These are phyloP conservation scores for Gnetum montanum DNA, from an alignment of 75 land plant genomes.

Conservation along the genomic window DNA sequence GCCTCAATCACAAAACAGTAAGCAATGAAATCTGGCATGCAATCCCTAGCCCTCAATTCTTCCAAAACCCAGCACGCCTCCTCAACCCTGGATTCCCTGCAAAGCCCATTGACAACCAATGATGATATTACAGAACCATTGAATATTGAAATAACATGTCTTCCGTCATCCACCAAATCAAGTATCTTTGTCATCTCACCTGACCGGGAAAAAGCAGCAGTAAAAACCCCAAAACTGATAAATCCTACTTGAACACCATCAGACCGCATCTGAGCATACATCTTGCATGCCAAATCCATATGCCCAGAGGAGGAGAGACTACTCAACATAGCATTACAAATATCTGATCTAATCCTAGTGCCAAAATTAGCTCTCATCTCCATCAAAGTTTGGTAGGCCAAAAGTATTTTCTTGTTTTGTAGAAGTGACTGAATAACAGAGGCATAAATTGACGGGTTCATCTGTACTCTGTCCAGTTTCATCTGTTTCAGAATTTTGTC, in stretches of 20 bases:
- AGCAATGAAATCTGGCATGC: constrained; percentile 66
- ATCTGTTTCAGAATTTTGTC: constrained; percentile 20
- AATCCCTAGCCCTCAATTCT: constrained; percentile 38
- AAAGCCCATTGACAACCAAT: constrained; percentile 45
- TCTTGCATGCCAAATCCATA: constrained; percentile 11
- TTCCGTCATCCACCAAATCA: constrained; percentile 20
- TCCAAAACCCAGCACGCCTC: constrained; percentile 41
- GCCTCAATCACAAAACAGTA: constrained; percentile 46
- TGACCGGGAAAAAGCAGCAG: constrained; percentile 11
- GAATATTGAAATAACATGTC: constrained; percentile 5
- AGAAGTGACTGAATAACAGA: constrained; percentile 11
- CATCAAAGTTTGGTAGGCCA: constrained; percentile 6
- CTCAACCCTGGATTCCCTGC: constrained; percentile 13
- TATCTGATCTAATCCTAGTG: constrained; percentile 6
- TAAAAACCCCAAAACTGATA: constrained; percentile 45
- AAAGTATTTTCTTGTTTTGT: neutral
- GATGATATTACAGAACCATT: constrained; percentile 48
- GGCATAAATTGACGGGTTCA: constrained; percentile 15
- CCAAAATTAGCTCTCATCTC: constrained; percentile 2
- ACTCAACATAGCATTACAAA: constrained; percentile 37
- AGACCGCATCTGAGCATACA: constrained; percentile 38
- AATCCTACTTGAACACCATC: constrained; percentile 16
- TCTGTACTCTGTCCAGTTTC: constrained; percentile 11
- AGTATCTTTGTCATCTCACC: constrained; percentile 16
- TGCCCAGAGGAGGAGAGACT: constrained; percentile 34